Evolutionary conservation across 1,284 basidiomycete species (phyloP), one percentile per base, ranked within the genome.

Genomic region (Fomes fomentarius): DNA sequence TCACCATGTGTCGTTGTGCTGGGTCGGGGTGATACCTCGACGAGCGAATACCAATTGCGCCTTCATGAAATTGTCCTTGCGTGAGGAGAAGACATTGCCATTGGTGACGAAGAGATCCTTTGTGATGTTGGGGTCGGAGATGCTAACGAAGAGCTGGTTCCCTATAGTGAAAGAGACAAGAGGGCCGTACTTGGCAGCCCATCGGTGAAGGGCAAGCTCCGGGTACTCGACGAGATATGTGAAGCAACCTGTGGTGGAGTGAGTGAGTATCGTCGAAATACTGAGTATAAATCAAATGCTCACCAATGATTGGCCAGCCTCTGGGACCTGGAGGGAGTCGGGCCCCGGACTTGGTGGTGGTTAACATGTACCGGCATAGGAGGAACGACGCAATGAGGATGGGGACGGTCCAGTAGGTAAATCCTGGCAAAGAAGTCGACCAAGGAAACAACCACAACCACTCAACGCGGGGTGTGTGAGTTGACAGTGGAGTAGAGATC

Each of bases 51-150:
- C 73, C 24, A 70, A 72, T 50, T 76, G 69, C 25, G 66, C 71
- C 62, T 79, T 78, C 56, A 79, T 70, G 61, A 74, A 78, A 56
- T 71, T 72, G n/a, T 70, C 62, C 57, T 74, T 74, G 5, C 76
- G 67, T 22, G 66, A 69, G 3, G 76, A 77, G 60, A 78, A 78
- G 17, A 71, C 66, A 12, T 73, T 68, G n/a, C 77, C 77, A 38
- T 76, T 71, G 24, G 69, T 68, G 30, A 77, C 71, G n/a, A 77
- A 60, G 10, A 79, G 66, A 54, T 79, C 76, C 35, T 71, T 69
- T 1, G 69, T 74, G 11, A 76, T 64, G 8, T 66, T 57, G 5
- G 77, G 72, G 61, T 78, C 75, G 9, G 72, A 74, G 15, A 78
- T 59, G 30, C 76, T 69, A 40, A 78, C 69, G 50, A 77, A 75